phyloP scores from a whole-genome alignment of 495 filamentous ascomycete genomes.

The Penicillium argentinense region DNA sequence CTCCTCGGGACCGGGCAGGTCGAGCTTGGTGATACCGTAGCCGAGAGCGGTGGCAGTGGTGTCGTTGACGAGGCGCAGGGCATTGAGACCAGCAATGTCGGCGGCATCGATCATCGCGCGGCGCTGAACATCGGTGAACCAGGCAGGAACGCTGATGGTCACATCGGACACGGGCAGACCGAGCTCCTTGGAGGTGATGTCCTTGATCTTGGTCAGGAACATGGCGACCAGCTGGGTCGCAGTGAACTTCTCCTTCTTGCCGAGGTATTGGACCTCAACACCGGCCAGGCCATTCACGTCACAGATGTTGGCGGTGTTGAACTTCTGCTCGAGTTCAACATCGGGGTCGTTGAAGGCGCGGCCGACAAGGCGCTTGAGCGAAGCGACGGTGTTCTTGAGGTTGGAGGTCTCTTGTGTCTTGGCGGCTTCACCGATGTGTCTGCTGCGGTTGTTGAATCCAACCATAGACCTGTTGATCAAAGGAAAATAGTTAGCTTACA shows the following conservation, averaged over 20 bases:
- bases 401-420: slow-evolving; percentile 99
- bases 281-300: slow-evolving; percentile 93
- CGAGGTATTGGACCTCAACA: slow-evolving; percentile 90
- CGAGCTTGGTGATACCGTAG: slow-evolving; percentile 95
- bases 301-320: slow-evolving; percentile 80
- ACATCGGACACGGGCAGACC: slow-evolving; percentile 93
- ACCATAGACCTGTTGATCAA: slow-evolving; percentile 71
- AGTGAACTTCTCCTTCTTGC: slow-evolving; percentile 90
- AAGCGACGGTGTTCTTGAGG: slow-evolving; percentile 95
- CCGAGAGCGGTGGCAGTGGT: slow-evolving; percentile 95
- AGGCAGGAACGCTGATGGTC: slow-evolving; percentile 90
- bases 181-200: slow-evolving; percentile 81
- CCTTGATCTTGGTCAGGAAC: slow-evolving; percentile 92
- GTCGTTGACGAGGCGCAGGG: slow-evolving; percentile 94
- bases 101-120: slow-evolving; percentile 86
- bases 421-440: slow-evolving; percentile 90
- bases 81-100: slow-evolving; percentile 91
- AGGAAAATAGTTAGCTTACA: slow-evolving; percentile 31
- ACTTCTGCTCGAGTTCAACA: slow-evolving; percentile 87
- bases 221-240: slow-evolving; percentile 90
- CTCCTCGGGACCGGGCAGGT: slow-evolving; percentile 86
- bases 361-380: slow-evolving; percentile 87
- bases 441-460: slow-evolving; percentile 87
- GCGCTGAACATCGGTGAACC: slow-evolving; percentile 96
- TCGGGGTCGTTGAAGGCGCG: slow-evolving; percentile 86